Evolutionary conservation across 164 flowering plant species (phyloP).

Genomic region (Piper longum): DNA sequence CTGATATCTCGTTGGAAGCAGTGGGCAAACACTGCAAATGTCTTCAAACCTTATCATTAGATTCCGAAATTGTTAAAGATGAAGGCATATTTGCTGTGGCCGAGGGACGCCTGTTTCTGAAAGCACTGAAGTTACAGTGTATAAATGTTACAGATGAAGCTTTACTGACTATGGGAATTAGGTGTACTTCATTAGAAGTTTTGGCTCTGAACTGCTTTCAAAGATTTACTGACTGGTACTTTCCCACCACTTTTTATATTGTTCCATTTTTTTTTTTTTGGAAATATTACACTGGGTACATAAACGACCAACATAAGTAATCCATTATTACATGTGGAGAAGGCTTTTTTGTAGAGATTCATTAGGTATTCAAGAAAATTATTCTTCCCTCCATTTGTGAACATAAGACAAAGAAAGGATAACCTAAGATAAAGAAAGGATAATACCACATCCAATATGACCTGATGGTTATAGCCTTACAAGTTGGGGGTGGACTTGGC

Average conservation of each 20-base stretch:
- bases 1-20: constrained; percentile 64
- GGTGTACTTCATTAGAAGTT: constrained; percentile 47
- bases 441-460: too few relatives aligned
- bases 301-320: neutral
- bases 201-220: constrained; percentile 73
- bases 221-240: constrained; percentile 71
- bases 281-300: too few relatives aligned
- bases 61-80: constrained; percentile 60
- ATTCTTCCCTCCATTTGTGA: too few relatives aligned
- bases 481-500: too few relatives aligned
- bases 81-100: constrained; percentile 67
- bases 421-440: too few relatives aligned
- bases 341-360: neutral
- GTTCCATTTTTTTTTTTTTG: too few relatives aligned
- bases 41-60: constrained; percentile 61
- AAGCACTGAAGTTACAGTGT: constrained; percentile 65
- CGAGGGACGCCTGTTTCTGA: constrained; percentile 53
- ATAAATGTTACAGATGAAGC: constrained; percentile 74
- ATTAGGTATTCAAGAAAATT: too few relatives aligned
- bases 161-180: constrained; percentile 49
- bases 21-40: constrained; percentile 60
- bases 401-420: too few relatives aligned
- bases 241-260: neutral
- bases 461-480: too few relatives aligned
- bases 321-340: too few relatives aligned